phyloP scores from a whole-genome alignment of 176 grass and related monocot species.

The Miscanthus lutarioriparius region DNA sequence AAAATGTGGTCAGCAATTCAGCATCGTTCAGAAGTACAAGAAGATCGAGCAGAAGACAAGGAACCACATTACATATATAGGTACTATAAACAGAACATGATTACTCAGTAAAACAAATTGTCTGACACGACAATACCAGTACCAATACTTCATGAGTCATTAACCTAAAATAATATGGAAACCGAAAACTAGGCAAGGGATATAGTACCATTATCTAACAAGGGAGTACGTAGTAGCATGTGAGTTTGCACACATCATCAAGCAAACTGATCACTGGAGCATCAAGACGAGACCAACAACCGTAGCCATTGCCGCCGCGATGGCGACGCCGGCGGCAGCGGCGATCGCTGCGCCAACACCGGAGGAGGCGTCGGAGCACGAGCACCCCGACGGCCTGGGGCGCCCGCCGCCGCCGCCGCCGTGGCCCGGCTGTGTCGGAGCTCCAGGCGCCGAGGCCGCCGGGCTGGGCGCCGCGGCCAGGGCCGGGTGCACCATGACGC shows the following conservation, averaged over 20 bases:
- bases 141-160: neutral
- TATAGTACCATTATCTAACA: neutral
- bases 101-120: neutral
- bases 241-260: neutral
- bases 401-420: neutral
- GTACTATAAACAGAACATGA: neutral
- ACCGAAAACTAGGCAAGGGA: neutral
- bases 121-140: neutral
- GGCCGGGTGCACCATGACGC: constrained; percentile 56
- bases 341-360: neutral
- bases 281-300: neutral
- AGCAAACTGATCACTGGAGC: constrained; percentile 22
- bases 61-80: no score
- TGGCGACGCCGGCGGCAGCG: neutral
- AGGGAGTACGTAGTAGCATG: neutral
- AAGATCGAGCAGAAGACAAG: no score
- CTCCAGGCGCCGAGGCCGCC: neutral
- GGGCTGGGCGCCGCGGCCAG: neutral
- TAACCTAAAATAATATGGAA: neutral
- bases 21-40: neutral
- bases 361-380: neutral
- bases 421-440: neutral
- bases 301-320: neutral
- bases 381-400: neutral
- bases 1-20: neutral